Percentiles rank a stretch among this genome's conserved stretches.
Conservation (phyloP, 2,329 filamentous ascomycete species). For the Aureobasidium namibiae region DNA sequence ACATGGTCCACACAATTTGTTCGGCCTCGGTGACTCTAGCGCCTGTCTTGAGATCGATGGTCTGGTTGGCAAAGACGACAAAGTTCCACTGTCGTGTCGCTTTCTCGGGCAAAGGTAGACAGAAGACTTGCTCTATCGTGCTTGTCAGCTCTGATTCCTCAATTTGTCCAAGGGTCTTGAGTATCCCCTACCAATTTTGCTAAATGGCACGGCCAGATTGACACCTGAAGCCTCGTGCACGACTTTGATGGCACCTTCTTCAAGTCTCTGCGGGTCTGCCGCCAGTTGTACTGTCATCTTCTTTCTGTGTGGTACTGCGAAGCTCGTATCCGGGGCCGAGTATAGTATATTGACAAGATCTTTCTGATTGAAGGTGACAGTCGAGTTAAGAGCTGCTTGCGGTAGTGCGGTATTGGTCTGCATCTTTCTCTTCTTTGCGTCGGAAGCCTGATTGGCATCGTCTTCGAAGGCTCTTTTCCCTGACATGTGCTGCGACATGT, state of each 20-base stretch:
- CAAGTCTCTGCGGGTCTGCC: conserved; percentile 18
- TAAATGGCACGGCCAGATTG: conserved; percentile 45
- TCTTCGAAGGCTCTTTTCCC: conserved; percentile 5
- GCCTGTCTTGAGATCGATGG: conserved; percentile 37
- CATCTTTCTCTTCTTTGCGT: conserved; percentile 10
- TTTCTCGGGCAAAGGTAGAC: conserved; percentile 57
- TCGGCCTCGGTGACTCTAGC: conserved; percentile 35
- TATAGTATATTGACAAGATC: conserved; percentile 17
- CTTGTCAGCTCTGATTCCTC: not conserved
- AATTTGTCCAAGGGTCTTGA: not conserved
- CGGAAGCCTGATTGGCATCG: not conserved
- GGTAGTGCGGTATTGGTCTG: not conserved
- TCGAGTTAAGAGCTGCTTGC: not conserved
- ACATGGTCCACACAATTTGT: conserved; percentile 53
- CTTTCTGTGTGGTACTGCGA: conserved; percentile 55
- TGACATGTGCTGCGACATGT: conserved; percentile 27
- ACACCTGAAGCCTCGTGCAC: conserved; percentile 37
- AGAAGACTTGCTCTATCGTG: conserved; percentile 46
- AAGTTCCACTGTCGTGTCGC: conserved; percentile 56
- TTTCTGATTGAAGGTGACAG: conserved; percentile 18
- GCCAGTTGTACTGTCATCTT: conserved; percentile 55
- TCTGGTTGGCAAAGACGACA: conserved; percentile 48
- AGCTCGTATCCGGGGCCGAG: conserved; percentile 44
- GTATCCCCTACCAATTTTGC: conserved; percentile 35
- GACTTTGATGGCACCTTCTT: conserved; percentile 34